Base-by-base conservation (phyloP, 805 yeast species). In the Zygoascus flipseniorum region DNA sequence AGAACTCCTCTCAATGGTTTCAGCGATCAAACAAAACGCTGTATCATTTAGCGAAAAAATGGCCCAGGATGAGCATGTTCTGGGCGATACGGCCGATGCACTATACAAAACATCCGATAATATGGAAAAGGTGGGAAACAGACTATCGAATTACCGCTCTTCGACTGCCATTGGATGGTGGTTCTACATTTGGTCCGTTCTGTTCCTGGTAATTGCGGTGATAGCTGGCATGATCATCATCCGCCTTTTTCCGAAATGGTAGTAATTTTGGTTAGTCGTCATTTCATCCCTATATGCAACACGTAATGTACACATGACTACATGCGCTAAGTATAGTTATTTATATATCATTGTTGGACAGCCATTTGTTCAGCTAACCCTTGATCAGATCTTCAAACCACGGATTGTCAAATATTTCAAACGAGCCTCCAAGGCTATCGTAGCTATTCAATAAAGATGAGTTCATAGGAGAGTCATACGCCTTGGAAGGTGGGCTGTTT, bases 1-100 rank as follows among this genome's bases (percentile, higher is more conserved):
- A 31, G 83, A 81, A 43, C 67, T 81, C 48, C 62, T 75, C 2
- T 74, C 69, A 18, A 72, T 81, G 66, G 81, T 82, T 0, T 60
- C 72, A 8, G 65, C 70, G 8, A 72, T 81, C 57, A 78, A 76
- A 56, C 63, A 66, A 26, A 76, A 80, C 18, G 83, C 84, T 1
- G 57, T 71, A 31, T 60, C 62, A 6, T 71, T 78, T 72, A 57
- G 64, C 61, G 54, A 74, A 62, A 70, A 72, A 59, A 60, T 73
- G n/a, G 64, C 64, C 26, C 52, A 60, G 19, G 76, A 72, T 55
- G 56, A 54, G 10, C 66, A 63, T 26, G 65, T 69, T 6, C 69
- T 73, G 13, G 54, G 56, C 31, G 53, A 63, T 2, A 67, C 76
- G 0, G 56, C 65, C n/a, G 64, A 60, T 8, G 68, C 75, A 3